These are phyloP conservation scores for Asterophora lycoperdoides DNA, from an alignment of 768 basidiomycete genomes.

Conservation along the genomic window DNA sequence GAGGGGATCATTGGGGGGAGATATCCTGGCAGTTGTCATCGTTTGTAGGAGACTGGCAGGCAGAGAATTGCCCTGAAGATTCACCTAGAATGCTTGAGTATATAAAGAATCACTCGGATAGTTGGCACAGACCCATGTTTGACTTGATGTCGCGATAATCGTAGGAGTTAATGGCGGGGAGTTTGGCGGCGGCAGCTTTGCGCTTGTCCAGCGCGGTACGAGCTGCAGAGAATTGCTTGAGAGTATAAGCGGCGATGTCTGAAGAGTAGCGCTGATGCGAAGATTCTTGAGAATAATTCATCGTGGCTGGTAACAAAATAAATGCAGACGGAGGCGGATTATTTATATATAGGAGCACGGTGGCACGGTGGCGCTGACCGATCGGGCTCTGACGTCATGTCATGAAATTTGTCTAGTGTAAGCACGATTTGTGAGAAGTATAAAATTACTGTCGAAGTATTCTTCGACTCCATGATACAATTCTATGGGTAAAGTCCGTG, in stretches of 20 bases:
- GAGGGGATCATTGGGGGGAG: too few species aligned
- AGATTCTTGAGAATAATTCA: constrained; percentile 18
- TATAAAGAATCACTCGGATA: neutral
- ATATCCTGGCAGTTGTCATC: too few species aligned
- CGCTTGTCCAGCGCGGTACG: constrained; percentile 28
- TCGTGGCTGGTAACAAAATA: constrained; percentile 1
- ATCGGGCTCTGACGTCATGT: constrained; percentile 8
- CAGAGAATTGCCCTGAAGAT: neutral
- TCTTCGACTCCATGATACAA: constrained; percentile 35
- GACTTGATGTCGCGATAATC: constrained; percentile 13
- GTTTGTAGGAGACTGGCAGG: neutral
- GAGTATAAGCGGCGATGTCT: constrained; percentile 45
- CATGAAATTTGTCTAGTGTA: neutral
- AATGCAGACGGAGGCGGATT: neutral
- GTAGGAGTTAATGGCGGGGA: constrained; percentile 31
- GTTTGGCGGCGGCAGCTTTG: constrained; percentile 29
- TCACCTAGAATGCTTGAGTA: neutral
- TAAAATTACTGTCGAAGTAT: constrained; percentile 30
- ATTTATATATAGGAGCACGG: constrained; percentile 12
- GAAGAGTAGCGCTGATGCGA: constrained; percentile 40
- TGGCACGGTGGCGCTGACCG: constrained; percentile 9
- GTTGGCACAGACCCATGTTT: constrained; percentile 2
- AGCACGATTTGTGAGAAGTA: neutral
- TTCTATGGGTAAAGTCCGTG: constrained; percentile 31
- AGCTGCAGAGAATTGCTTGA: constrained; percentile 41